These are phyloP conservation scores for Vicia faba DNA, from an alignment of 306 rosid genomes.

Conservation along the genomic window DNA sequence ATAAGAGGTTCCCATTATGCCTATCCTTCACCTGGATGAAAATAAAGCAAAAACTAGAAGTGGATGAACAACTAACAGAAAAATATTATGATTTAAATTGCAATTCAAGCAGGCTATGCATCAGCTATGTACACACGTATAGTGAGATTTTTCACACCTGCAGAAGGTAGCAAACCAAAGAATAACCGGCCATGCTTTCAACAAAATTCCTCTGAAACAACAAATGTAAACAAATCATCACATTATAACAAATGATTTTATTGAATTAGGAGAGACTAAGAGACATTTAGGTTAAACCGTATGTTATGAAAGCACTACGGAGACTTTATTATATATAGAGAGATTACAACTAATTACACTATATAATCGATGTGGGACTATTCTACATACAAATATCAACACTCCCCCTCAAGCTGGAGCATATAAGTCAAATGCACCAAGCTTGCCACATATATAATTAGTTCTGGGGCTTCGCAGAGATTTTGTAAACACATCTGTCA, in stretches of 20 bases:
- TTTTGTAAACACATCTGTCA: too few species aligned
- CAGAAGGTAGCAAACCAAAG: constrained; percentile 92
- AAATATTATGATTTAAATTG: constrained; percentile 1
- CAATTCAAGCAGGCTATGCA: constrained; percentile 33
- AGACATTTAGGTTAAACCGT: too few species aligned
- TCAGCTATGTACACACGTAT: not conserved
- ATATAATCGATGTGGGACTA: too few species aligned
- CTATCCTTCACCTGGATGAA: constrained; percentile 79
- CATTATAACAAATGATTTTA: constrained; percentile 12
- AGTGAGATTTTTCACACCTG: constrained; percentile 59
- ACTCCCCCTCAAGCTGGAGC: too few species aligned
- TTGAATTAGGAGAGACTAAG: too few species aligned
- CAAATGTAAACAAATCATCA: constrained; percentile 25
- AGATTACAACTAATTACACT: too few species aligned
- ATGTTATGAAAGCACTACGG: too few species aligned
- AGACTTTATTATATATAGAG: too few species aligned
- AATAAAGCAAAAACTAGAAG: constrained; percentile 36
- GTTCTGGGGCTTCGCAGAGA: too few species aligned
- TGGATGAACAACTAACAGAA: constrained; percentile 13
- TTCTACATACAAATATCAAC: too few species aligned
- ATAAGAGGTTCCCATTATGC: constrained; percentile 90
- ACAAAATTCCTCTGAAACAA: constrained; percentile 85
- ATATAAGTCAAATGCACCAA: too few species aligned
- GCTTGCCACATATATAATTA: too few species aligned
- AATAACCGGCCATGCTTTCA: constrained; percentile 99